Base-by-base conservation (phyloP, 768 basidiomycete genomes). In the Lactarius pseudohatsudake region DNA sequence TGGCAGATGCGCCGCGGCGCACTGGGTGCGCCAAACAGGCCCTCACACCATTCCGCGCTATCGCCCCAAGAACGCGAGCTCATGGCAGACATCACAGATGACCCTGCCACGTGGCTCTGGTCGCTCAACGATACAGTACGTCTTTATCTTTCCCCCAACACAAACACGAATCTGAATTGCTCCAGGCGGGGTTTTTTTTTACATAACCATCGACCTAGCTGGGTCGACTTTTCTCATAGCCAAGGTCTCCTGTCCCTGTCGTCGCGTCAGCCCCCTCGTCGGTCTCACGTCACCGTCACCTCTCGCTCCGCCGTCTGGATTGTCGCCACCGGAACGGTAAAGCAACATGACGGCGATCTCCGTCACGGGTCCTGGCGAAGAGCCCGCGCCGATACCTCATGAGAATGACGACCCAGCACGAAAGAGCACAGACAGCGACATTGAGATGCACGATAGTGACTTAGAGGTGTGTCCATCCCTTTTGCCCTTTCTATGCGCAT, bases 51-150 rank as follows among this genome's bases (percentile, higher is more conserved):
- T 9, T 34, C 34, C 34, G 34, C 2, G 9, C 34, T 63, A 9
- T 69, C 68, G 2, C 61, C 56, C 22, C 61, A 69, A 41, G 68
- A 69, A 45, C 65, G 65, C 66, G 68, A 65, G 8, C 34, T 34
- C 34, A 34, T 34, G 34, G 34, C 53, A 15, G 65, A 69, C 18
- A 66, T 65, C 0, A 47, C 57, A 6, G 68, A 66, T 41, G 68
- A 62, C 58, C 45, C 57, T 22, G 34, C 38, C 57, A 57, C 53
- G 41, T 66, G 66, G 61, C 6, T 53, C 4, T 50, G 30, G 9
- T 13, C 28, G 6, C 10, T 20, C 18, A 57, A 55, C 16, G 47
- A 62, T 59, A 43, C n/a, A n/a, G 30, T 30, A 30, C n/a, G 60
- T 57, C 36, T 45, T 18, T 26, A 1, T 4, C 30, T 5, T 30